These are phyloP conservation scores for Paraphoma chrysanthemicola DNA, from an alignment of 2,329 filamentous ascomycete genomes.

Conservation along the genomic window DNA sequence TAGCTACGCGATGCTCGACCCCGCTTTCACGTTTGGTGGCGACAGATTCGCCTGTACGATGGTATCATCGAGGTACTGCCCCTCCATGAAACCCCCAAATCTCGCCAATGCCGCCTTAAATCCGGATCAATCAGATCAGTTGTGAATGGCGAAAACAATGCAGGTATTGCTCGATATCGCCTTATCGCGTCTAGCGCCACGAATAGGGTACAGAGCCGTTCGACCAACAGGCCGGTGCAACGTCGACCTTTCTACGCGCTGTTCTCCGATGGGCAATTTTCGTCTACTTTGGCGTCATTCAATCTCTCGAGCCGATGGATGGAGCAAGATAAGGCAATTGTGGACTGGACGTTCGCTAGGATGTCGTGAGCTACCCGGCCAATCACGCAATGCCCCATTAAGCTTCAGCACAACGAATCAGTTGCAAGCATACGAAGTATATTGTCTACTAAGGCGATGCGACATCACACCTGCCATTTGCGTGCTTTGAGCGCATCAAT, in stretches of 20 bases:
- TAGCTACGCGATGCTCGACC: conserved; percentile 10
- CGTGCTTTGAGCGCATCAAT: conserved; percentile 28
- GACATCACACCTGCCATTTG: conserved; percentile 23
- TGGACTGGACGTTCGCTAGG: conserved; percentile 11
- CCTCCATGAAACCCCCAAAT: conserved; percentile 8
- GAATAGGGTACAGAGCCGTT: not conserved
- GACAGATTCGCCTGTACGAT: not conserved
- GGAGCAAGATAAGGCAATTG: conserved; percentile 8
- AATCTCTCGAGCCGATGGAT: conserved; percentile 12
- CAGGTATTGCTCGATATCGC: conserved; percentile 37
- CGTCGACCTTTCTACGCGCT: conserved; percentile 2
- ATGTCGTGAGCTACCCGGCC: conserved; percentile 39
- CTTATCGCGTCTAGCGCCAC: conserved; percentile 17
- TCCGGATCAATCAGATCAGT: conserved; percentile 26
- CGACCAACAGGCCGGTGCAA: conserved; percentile 9
- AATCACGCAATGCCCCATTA: conserved; percentile 43
- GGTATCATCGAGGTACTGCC: conserved; percentile 1
- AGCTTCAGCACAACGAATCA: conserved; percentile 28
- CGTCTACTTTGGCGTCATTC: conserved; percentile 5
- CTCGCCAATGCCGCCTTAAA: conserved; percentile 13
- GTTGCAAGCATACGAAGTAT: conserved; percentile 3
- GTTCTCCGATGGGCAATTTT: conserved; percentile 13
- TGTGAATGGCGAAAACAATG: conserved; percentile 37
- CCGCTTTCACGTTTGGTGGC: conserved; percentile 18
- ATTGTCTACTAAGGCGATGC: conserved; percentile 1